These are phyloP conservation scores for Trichophyton verrucosum DNA, from an alignment of 2,329 filamentous ascomycete genomes.

Conservation along the genomic window DNA sequence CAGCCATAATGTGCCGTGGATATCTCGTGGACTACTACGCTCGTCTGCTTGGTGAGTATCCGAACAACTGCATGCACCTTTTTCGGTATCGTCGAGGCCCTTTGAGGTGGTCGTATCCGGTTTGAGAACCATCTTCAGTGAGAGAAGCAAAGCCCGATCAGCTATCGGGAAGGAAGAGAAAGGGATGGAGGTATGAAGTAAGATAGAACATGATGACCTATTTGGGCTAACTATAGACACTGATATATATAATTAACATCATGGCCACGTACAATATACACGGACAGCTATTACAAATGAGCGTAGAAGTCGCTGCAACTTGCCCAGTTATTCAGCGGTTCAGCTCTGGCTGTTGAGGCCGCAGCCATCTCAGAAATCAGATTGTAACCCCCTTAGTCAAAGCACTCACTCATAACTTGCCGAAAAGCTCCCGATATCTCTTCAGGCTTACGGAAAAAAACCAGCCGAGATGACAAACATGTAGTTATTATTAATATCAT, in stretches of 20 bases:
- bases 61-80: background rate
- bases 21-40: background rate
- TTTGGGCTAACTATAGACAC: background rate
- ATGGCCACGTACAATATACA: background rate
- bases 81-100: background rate
- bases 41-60: background rate
- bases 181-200: background rate
- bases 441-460: background rate
- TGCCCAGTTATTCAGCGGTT: background rate
- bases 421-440: background rate
- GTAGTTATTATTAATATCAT: too few species aligned
- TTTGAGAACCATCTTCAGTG: background rate
- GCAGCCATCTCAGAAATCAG: too few species aligned
- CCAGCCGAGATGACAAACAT: background rate
- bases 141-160: background rate
- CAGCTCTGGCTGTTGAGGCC: too few species aligned
- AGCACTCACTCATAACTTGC: background rate
- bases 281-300: background rate
- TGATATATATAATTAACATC: background rate
- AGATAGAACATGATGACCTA: background rate
- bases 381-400: too few species aligned
- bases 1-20: background rate
- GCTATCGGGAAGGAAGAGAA: background rate
- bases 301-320: background rate
- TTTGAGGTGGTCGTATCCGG: background rate